Base-by-base conservation (phyloP, 495 filamentous ascomycete species). In the Pseudoneurospora amorphoporcata region DNA sequence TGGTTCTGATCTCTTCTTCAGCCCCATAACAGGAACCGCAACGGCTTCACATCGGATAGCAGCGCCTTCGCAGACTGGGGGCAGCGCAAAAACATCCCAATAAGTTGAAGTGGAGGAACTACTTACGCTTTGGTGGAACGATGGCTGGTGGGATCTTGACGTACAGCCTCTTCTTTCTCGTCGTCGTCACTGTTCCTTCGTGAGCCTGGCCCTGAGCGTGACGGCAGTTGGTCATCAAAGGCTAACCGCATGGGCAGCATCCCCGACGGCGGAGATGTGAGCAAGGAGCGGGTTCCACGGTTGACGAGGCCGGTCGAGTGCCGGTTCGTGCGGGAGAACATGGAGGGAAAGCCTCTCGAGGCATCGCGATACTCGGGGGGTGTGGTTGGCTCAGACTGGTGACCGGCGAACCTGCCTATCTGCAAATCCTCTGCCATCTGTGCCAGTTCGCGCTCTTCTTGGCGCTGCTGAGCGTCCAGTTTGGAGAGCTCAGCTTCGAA, bases 351-450 rank as follows among this genome's bases (percentile, higher is more conserved):
- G 40, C 88, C 87, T 70, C 87, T 86, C 70, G 77, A 81, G 19
- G 84, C 81, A 75, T 97, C 93, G 73, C 88, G 91, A 79, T 94
- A 93, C 79, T 98, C 95, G 23, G 95, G 95, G n/a, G 95, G 95
- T 19, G 96, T 99, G 14, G 95, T 97, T 9, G 95, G 95, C 82
- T 98, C 94, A 70, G 94, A 95, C 80, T 93, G 90, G 72, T 93
- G 91, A 42, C 92, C 92, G 73, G 87, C 82, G 41, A 77, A 76
- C 42, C 79, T 73, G 75, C 89, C 83, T 19, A 39, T 72, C 37
- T 47, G 68, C 74, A 98, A 83, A 70, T 94, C 91, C 75, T 92
- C 89, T 72, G 91, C 90, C 80, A 98, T 90, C 80, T 90, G 88
- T 38, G 89, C 89, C 78, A 97, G 90, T 76, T 97, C 93, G 69